Percentiles rank a stretch among this genome's conserved stretches.
These are phyloP conservation scores for Mrakia hoshinonis DNA, from an alignment of 768 basidiomycete species.

Conservation along the genomic window DNA sequence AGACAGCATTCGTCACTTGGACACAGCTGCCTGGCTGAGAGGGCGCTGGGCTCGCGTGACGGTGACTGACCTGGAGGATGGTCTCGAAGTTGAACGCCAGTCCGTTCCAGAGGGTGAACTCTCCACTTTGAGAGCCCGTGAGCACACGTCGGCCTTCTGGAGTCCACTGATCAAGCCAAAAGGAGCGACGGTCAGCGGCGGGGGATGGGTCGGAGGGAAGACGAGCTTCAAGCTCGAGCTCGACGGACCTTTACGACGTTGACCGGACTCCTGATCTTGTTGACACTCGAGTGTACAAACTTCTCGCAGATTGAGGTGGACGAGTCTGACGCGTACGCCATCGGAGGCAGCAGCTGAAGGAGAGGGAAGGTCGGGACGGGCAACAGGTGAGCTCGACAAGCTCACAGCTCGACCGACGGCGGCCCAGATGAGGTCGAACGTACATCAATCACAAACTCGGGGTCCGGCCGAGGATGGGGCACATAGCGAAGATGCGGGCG, in stretches of 20 bases:
- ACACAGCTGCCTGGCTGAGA: background rate
- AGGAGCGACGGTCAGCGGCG: background rate
- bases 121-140: slow-evolving; percentile 91
- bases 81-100: slow-evolving; percentile 99
- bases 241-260: slow-evolving; percentile 80
- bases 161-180: slow-evolving; percentile 62
- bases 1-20: background rate
- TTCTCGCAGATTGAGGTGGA: slow-evolving; percentile 93
- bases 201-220: background rate
- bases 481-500: slow-evolving; percentile 67
- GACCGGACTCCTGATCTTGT: slow-evolving; percentile 95
- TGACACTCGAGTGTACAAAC: slow-evolving; percentile 95
- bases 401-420: slow-evolving; percentile 28
- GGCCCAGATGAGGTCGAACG: slow-evolving; percentile 39
- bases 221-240: slow-evolving; percentile 9
- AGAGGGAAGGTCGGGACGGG: background rate
- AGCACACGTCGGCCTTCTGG: slow-evolving; percentile 87
- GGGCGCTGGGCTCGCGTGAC: background rate
- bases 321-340: slow-evolving; percentile 81
- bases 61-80: slow-evolving; percentile 60
- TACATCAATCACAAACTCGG: slow-evolving; percentile 63
- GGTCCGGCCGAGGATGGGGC: slow-evolving; percentile 21
- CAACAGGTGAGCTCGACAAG: slow-evolving; percentile 20
- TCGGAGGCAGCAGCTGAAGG: slow-evolving; percentile 76
- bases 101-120: slow-evolving; percentile 98